These are phyloP conservation scores for Scheffersomyces amazonensis DNA, from an alignment of 805 yeast species.

Conservation along the genomic window DNA sequence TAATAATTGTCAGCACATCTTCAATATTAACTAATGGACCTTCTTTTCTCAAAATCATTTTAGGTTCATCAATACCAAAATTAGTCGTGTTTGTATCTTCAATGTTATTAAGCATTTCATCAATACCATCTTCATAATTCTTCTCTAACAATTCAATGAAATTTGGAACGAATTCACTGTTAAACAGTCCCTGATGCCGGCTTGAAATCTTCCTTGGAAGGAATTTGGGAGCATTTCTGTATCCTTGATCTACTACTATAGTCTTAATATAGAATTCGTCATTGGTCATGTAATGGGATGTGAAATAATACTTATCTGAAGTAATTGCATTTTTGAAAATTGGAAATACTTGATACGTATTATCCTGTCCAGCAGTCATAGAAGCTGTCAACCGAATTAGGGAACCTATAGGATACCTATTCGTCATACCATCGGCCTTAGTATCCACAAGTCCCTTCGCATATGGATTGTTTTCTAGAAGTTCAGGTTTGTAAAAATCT, in stretches of 20 bases:
- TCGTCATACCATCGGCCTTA: slow-evolving; percentile 18
- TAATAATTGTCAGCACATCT: slow-evolving; percentile 10
- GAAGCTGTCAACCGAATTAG: slow-evolving; percentile 9
- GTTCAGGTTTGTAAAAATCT: slow-evolving; percentile 14
- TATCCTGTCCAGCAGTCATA: slow-evolving; percentile 4
- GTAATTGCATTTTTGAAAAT: slow-evolving; percentile 11
- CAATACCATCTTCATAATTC: slow-evolving; percentile 12
- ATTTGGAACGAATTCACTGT: background rate
- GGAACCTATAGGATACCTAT: slow-evolving; percentile 18
- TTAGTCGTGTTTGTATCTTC: too few species aligned
- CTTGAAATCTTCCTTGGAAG: slow-evolving; percentile 1
- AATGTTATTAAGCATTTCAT: too few species aligned
- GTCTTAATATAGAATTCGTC: slow-evolving; percentile 1
- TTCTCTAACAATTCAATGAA: slow-evolving; percentile 8
- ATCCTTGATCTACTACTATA: slow-evolving; percentile 1
- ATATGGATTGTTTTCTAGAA: slow-evolving; percentile 24
- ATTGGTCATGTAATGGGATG: slow-evolving; percentile 1
- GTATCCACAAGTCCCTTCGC: slow-evolving; percentile 21
- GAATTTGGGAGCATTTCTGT: background rate
- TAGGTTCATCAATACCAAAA: too few species aligned
- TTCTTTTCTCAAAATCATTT: too few species aligned
- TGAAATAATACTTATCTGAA: background rate
- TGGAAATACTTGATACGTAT: slow-evolving; percentile 10
- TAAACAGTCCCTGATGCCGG: too few species aligned
- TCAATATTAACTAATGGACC: slow-evolving; percentile 11